These are phyloP conservation scores for Mycocentrospora acerina DNA, from an alignment of 2,329 filamentous ascomycete species.

Conservation along the genomic window DNA sequence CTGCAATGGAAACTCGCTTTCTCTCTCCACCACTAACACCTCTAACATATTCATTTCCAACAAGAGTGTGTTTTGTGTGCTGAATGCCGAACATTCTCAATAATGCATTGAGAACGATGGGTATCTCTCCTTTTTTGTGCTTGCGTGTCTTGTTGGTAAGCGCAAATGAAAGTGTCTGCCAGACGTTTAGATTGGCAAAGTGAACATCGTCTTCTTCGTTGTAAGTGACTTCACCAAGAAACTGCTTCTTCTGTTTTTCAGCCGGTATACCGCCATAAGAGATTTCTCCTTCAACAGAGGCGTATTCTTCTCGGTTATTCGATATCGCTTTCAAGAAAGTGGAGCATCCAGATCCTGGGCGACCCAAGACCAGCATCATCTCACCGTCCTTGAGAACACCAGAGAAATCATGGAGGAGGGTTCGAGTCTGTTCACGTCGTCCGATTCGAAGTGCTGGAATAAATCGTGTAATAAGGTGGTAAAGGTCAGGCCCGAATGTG, in stretches of 20 bases:
- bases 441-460: constrained; percentile 54
- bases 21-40: constrained; percentile 79
- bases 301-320: constrained; percentile 68
- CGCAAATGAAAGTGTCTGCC: constrained; percentile 75
- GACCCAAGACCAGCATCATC: constrained; percentile 72
- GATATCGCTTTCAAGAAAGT: constrained; percentile 76
- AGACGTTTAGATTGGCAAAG: constrained; percentile 72
- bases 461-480: constrained; percentile 60
- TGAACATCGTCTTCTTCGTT: constrained; percentile 77
- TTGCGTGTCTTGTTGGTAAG: constrained; percentile 75
- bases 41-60: constrained; percentile 72
- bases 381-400: constrained; percentile 68
- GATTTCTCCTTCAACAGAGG: constrained; percentile 67
- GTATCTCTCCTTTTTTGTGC: constrained; percentile 63
- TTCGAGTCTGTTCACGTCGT: constrained; percentile 52
- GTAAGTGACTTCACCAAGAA: constrained; percentile 75
- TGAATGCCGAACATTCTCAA: constrained; percentile 77
- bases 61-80: constrained; percentile 72
- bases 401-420: constrained; percentile 66
- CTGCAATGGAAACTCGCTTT: constrained; percentile 73
- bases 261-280: constrained; percentile 72
- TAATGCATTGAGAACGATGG: constrained; percentile 68
- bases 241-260: constrained; percentile 66
- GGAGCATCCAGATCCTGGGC: constrained; percentile 73
- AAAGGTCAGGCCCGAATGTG: constrained; percentile 80